Evolutionary conservation across 768 basidiomycete species (phyloP).

Genomic region (Hygrocybe punicea): DNA sequence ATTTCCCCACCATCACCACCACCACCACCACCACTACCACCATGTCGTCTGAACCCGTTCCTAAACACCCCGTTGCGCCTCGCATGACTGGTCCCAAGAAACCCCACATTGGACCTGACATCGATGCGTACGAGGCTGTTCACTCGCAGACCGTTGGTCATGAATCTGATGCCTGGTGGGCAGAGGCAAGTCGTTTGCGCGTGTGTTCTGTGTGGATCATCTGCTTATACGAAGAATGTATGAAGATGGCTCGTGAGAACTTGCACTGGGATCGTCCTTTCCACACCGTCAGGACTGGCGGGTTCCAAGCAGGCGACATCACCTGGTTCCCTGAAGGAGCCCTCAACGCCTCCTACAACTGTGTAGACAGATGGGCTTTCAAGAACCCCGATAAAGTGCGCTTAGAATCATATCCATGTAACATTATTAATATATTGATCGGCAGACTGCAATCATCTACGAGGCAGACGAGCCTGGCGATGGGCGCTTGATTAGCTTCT

Average conservation of each 20-base stretch:
- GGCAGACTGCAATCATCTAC: slow-evolving; percentile 91
- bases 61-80: slow-evolving; percentile 71
- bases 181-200: slow-evolving; percentile 62
- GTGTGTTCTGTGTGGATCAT: background rate
- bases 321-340: slow-evolving; percentile 96
- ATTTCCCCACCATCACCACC: background rate
- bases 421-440: background rate
- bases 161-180: slow-evolving; percentile 85
- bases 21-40: background rate
- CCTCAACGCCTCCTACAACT: slow-evolving; percentile 93
- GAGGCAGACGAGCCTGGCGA: slow-evolving; percentile 93
- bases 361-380: slow-evolving; percentile 95
- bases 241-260: slow-evolving; percentile 72
- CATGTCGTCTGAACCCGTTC: slow-evolving; percentile 38
- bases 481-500: slow-evolving; percentile 72
- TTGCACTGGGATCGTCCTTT: slow-evolving; percentile 89
- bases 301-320: slow-evolving; percentile 82
- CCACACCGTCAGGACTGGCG: slow-evolving; percentile 78
- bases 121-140: slow-evolving; percentile 64
- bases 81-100: slow-evolving; percentile 62
- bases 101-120: slow-evolving; percentile 78
- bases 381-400: slow-evolving; percentile 75
- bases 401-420: background rate
- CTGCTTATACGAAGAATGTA: background rate
- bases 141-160: slow-evolving; percentile 73